Base-by-base conservation (phyloP, 768 basidiomycete genomes). In the Psilocybe tampanensis region DNA sequence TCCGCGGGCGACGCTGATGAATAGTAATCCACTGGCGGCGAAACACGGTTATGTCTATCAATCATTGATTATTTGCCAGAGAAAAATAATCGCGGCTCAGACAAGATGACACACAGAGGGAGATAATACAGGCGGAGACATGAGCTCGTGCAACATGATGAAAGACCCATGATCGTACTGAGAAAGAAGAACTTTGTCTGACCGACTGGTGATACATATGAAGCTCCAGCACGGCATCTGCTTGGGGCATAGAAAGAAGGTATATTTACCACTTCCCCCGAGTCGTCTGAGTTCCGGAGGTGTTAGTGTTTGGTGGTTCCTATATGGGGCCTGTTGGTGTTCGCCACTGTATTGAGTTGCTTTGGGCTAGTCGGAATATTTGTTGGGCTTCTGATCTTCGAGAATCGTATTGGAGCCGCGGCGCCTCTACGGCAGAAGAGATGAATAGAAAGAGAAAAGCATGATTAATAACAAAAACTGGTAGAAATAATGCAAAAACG, bases 401-500 rank as follows among this genome's bases (percentile, higher is more conserved):
- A 70, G 67, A 70, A 68, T 67, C 52, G 41, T 49, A 47, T 50
- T 64, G 61, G 47, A 69, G 66, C 70, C 68, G 70, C 71, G 69
- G 72, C 65, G 64, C 60, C 63, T 64, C 60, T 69, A 62, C 69
- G 70, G 70, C 66, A 70, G 70, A 70, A 69, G 63, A 53, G 42
- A 26, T 26, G 50, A 19, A 17, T 15, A 26, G 47, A 23, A 22
- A 45, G 22, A 48, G 32, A 48, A 24, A 26, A 33, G 8, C 22
- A 23, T 17, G 44, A 47, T 47, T 21, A 19, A 24, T 29, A 29
- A 29, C 29, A 9, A 29, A 29, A 29, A 29, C 29, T 5, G 4
- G 29, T 29, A 29, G 29, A 29, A 9, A 29, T 29, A 29, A 4
- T 29, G 29, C 29, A 29, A 29, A 4, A 5, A 9, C 4, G 29